These are phyloP conservation scores for Thalassiosira gravida DNA, from an alignment of 352 stramenopile genomes.

Conservation along the genomic window DNA sequence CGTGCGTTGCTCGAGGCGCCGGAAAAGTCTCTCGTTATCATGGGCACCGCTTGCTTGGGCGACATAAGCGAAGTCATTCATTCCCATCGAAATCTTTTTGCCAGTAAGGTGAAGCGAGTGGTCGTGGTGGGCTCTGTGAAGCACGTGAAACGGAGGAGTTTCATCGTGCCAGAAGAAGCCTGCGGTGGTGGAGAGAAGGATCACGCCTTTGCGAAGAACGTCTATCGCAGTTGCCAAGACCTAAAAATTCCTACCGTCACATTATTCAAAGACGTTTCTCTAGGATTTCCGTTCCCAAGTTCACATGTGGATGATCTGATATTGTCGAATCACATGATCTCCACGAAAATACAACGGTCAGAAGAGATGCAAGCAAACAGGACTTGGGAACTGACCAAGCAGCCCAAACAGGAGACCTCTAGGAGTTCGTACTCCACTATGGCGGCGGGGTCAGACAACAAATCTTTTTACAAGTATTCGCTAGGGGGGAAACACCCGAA, in stretches of 20 bases:
- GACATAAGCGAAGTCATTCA: constrained; percentile 48
- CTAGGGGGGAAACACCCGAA: no score
- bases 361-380: no score
- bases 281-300: constrained; percentile 44
- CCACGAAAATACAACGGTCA: no score
- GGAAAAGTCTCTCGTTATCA: constrained; percentile 48
- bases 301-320: constrained; percentile 36
- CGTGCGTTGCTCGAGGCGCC: constrained; percentile 26
- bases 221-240: constrained; percentile 53
- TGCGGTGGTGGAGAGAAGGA: constrained; percentile 10
- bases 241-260: constrained; percentile 49
- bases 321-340: constrained; percentile 36
- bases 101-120: constrained; percentile 45
- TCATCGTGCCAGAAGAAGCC: constrained; percentile 31
- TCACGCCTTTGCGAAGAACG: constrained; percentile 15
- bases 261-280: constrained; percentile 30
- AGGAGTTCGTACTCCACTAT: no score
- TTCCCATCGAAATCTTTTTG: constrained; percentile 37
- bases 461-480: no score
- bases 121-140: constrained; percentile 51
- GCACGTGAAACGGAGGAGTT: constrained; percentile 11
- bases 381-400: no score
- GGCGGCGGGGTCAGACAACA: no score
- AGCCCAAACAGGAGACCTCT: no score
- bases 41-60: constrained; percentile 42